phyloP scores from a whole-genome alignment of 352 stramenopile species.

The Pythium inflatum region DNA sequence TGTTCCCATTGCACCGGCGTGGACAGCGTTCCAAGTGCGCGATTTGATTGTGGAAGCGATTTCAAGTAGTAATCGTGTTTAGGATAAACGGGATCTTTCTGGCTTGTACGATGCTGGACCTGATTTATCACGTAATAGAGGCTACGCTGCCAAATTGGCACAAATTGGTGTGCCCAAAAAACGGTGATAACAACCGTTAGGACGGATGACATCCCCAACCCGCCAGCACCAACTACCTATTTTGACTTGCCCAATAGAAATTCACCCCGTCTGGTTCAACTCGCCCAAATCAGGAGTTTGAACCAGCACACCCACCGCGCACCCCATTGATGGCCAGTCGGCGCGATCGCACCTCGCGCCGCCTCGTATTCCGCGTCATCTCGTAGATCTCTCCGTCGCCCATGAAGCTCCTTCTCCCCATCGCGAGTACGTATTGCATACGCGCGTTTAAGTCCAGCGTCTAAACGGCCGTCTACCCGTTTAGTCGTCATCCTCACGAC shows the following conservation, averaged over 20 bases:
- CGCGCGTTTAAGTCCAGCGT: not conserved
- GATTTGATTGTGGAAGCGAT: constrained; percentile 34
- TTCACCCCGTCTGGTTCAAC: constrained; percentile 22
- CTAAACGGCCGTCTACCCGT: not conserved
- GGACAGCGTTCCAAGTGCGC: constrained; percentile 48
- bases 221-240: not conserved
- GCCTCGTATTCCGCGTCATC: too few relatives aligned
- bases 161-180: constrained; percentile 3
- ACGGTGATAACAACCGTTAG: not conserved
- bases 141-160: not conserved
- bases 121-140: constrained; percentile 6
- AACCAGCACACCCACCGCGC: not conserved
- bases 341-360: too few relatives aligned
- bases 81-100: not conserved
- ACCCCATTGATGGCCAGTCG: too few relatives aligned
- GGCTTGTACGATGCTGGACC: not conserved
- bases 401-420: constrained; percentile 27
- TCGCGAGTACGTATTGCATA: constrained; percentile 11
- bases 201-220: not conserved
- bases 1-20: constrained; percentile 40
- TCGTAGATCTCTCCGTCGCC: too few relatives aligned
- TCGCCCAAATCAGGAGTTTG: constrained; percentile 17
- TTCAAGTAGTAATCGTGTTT: not conserved
- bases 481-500: constrained; percentile 61
- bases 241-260: not conserved